Percentiles rank a stretch among this genome's conserved stretches.
Conservation (phyloP, 306 rosid genomes). For the Trichosanthes truncata region DNA sequence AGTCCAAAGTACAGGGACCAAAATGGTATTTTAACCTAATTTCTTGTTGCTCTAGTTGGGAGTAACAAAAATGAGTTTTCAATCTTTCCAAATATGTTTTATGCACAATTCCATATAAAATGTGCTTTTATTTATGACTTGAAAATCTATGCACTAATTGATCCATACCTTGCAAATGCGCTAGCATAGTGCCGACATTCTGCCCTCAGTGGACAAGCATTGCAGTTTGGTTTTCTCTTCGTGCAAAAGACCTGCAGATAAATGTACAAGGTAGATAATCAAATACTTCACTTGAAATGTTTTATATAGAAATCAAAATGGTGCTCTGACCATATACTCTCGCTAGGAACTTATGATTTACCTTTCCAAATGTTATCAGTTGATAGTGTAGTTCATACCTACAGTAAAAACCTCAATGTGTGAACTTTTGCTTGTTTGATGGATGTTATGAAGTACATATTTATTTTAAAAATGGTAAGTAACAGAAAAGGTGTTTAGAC, state of each 20-base stretch:
- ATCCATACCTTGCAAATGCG: constrained; percentile 35
- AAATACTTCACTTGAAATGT: background rate
- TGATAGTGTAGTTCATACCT: constrained; percentile 75
- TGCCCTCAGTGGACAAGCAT: constrained; percentile 48
- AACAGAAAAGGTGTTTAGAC: background rate
- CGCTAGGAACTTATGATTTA: background rate
- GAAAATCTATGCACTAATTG: background rate
- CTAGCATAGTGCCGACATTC: constrained; percentile 49
- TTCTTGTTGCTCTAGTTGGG: background rate
- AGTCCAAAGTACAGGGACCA: too few relatives aligned
- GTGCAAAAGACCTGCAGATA: constrained; percentile 52
- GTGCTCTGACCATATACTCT: background rate
- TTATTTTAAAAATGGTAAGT: background rate
- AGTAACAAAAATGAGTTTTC: background rate
- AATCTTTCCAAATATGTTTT: background rate
- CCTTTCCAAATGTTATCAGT: constrained; percentile 81
- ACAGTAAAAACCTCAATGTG: background rate
- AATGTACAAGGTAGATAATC: background rate
- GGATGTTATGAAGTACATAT: background rate
- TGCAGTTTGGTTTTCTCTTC: constrained; percentile 50
- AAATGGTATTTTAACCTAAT: too few relatives aligned
- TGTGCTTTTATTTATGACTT: background rate
- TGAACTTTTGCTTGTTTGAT: background rate
- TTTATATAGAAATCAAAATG: background rate
- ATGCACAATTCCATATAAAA: background rate